A percentile compares a stretch with the other conserved stretches of the same genome.
These are phyloP conservation scores for Puccinellia tenuiflora DNA, from an alignment of 176 grass and related monocot genomes.

Conservation along the genomic window DNA sequence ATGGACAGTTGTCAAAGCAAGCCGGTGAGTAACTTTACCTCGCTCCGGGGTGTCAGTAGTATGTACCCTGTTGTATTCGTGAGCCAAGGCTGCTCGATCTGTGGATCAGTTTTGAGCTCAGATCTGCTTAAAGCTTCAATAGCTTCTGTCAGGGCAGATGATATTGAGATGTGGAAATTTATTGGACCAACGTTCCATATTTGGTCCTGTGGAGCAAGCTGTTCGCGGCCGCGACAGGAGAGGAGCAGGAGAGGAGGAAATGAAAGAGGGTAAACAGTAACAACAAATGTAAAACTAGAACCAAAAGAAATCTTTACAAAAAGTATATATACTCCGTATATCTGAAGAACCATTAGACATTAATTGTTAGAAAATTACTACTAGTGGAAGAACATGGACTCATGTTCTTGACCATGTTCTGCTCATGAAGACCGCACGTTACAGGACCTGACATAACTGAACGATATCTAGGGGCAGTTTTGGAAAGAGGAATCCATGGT, in stretches of 20 bases:
- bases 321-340: not conserved
- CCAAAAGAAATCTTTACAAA: not conserved
- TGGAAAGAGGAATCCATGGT: not conserved
- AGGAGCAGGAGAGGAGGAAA: no score
- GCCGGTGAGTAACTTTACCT: not conserved
- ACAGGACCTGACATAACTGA: constrained; percentile 18
- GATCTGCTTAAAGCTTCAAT: no score
- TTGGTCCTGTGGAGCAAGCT: no score
- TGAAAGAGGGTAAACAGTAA: no score
- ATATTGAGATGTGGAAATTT: no score
- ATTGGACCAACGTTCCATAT: no score
- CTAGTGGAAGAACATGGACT: constrained; percentile 26
- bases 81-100: no score
- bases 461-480: not conserved
- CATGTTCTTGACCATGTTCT: constrained; percentile 26
- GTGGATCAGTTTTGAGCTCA: no score
- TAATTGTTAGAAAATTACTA: not conserved
- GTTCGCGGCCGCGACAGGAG: no score
- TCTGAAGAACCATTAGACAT: not conserved
- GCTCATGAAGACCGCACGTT: constrained; percentile 10
- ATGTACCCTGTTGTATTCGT: no score
- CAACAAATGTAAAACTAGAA: not conserved
- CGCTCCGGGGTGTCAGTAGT: not conserved
- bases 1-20: not conserved
- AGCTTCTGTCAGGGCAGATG: no score